These are phyloP conservation scores for Dalbergia cochinchinensis DNA, from an alignment of 306 rosid species.

Conservation along the genomic window DNA sequence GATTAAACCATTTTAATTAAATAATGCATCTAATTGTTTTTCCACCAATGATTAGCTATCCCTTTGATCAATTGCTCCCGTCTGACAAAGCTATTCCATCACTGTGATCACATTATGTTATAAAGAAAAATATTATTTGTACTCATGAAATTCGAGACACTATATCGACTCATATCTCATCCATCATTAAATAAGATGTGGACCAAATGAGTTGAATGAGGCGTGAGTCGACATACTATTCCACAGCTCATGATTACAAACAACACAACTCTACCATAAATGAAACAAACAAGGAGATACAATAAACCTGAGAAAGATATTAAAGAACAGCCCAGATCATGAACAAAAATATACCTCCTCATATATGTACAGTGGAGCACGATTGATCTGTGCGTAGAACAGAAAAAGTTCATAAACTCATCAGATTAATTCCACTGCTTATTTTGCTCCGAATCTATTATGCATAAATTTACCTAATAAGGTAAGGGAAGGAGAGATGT, in stretches of 20 bases:
- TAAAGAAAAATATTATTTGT: too few species aligned
- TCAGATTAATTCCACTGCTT: background rate
- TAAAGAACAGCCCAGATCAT: background rate
- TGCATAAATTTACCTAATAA: too few species aligned
- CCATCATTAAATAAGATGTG: too few species aligned
- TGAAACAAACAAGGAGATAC: background rate
- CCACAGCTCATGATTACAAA: too few species aligned
- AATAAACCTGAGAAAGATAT: background rate
- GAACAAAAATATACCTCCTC: slow-evolving; percentile 1
- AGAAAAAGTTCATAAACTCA: background rate
- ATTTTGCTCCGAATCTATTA: background rate
- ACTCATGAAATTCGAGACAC: too few species aligned
- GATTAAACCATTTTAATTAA: background rate
- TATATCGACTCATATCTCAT: too few species aligned
- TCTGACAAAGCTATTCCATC: background rate
- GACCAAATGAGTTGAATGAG: too few species aligned
- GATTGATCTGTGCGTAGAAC: background rate
- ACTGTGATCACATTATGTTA: background rate
- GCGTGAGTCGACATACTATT: too few species aligned
- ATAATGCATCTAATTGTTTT: background rate
- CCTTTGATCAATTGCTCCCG: background rate
- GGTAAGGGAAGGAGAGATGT: too few species aligned
- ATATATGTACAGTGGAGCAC: background rate
- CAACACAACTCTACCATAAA: too few species aligned
- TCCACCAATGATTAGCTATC: background rate